Conservation (phyloP, 306 rosid species). For the Boehmeria nivea region DNA sequence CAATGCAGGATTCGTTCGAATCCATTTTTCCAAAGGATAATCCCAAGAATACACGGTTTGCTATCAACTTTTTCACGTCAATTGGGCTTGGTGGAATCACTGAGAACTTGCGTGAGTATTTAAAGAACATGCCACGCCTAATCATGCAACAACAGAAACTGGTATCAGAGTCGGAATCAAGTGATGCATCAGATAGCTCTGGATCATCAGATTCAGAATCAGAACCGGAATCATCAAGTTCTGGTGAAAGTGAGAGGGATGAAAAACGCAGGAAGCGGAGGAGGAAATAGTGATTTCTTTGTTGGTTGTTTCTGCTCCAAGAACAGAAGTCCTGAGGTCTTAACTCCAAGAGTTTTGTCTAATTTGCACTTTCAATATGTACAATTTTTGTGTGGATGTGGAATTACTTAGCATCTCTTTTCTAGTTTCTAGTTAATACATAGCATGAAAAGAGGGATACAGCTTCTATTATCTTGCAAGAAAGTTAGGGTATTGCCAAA, state of each 20-base stretch:
- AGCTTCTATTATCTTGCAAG: too few species aligned
- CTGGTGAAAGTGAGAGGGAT: slow-evolving; percentile 44
- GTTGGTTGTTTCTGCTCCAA: too few species aligned
- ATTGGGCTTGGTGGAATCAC: slow-evolving; percentile 96
- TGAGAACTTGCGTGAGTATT: slow-evolving; percentile 75
- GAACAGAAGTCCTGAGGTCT: too few species aligned
- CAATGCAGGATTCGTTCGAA: slow-evolving; percentile 66
- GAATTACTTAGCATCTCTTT: too few species aligned
- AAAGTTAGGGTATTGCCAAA: too few species aligned
- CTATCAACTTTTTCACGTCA: slow-evolving; percentile 89
- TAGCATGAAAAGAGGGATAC: too few species aligned
- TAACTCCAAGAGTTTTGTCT: too few species aligned
- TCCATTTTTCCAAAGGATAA: slow-evolving; percentile 75
- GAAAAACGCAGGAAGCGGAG: slow-evolving; percentile 46
- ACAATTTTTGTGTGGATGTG: too few species aligned
- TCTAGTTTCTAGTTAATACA: too few species aligned
- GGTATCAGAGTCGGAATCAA: slow-evolving; percentile 40
- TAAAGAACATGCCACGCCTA: slow-evolving; percentile 88
- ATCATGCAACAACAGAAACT: slow-evolving; percentile 82
- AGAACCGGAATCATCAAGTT: slow-evolving; percentile 41
- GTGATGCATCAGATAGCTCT: slow-evolving; percentile 43
- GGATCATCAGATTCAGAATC: slow-evolving; percentile 50
- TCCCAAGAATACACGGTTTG: slow-evolving; percentile 86
- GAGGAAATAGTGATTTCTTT: slow-evolving; percentile 38
- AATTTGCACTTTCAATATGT: too few species aligned